These are phyloP conservation scores for Boletus tylopilopsis DNA, from an alignment of 768 basidiomycete species.

Conservation along the genomic window DNA sequence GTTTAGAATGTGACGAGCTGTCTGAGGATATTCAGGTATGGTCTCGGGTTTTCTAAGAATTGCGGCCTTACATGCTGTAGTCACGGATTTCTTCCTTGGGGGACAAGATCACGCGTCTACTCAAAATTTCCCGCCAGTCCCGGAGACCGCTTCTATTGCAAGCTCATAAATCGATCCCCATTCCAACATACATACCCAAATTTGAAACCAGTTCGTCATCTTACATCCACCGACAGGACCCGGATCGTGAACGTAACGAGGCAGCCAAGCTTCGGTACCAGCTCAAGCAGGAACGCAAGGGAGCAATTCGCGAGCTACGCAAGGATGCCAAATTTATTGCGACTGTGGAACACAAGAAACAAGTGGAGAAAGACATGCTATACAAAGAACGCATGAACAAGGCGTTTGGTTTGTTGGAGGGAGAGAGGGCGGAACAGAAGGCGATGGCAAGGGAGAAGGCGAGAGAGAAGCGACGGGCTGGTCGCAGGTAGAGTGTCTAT, in stretches of 20 bases:
- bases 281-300: conserved; percentile 95
- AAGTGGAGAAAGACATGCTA: conserved; percentile 75
- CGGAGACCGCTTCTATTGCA: conserved; percentile 83
- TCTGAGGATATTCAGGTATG: conserved; percentile 55
- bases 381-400: conserved; percentile 85
- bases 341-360: conserved; percentile 77
- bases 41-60: not conserved
- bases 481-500: conserved; percentile 50
- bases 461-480: conserved; percentile 72
- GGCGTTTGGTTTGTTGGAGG: conserved; percentile 71
- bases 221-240: conserved; percentile 79
- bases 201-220: conserved; percentile 78
- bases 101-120: conserved; percentile 54
- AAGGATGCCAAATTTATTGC: conserved; percentile 96
- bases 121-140: conserved; percentile 68
- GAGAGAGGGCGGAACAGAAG: conserved; percentile 94
- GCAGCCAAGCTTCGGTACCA: conserved; percentile 79
- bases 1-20: conserved; percentile 44
- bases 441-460: conserved; percentile 80
- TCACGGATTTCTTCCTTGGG: conserved; percentile 40
- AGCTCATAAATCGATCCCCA: conserved; percentile 94
- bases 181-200: conserved; percentile 89
- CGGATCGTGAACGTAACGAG: conserved; percentile 88
- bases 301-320: conserved; percentile 92
- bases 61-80: conserved; percentile 35